Evolutionary conservation across 768 basidiomycete species (phyloP), one percentile per base, ranked within the genome.

Genomic region (Auricularia auricula-judae): DNA sequence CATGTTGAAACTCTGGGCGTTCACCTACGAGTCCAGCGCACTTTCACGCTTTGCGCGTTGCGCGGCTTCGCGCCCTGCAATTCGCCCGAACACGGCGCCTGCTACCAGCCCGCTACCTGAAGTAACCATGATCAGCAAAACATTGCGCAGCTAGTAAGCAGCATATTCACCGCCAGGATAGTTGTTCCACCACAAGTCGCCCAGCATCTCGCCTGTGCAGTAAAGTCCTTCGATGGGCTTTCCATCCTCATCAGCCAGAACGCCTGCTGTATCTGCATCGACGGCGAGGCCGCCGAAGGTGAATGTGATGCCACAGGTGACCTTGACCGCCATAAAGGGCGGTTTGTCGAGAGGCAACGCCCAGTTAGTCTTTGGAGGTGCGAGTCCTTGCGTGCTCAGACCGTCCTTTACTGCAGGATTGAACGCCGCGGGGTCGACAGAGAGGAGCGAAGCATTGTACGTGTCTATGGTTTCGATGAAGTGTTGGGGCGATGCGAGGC

Each of bases 221-320:
- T 83, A 87, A 44, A 89, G 70, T 2, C 87, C 85, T 7, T 68
- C 71, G 42, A 88, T 84, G 11, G 71, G 68, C 16, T 71, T 68
- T 10, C 77, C 78, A 1, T 73, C 78, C 61, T 70, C 68, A 34
- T 77, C 76, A 0, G 77, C 78, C 1, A 86, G 60, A 4, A 88
- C 85, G 1, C 72, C 79, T 10, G 82, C 79, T 0, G 82, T 84
- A 16, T 75, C 69, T 0, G 84, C 79, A 67, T 87, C 80, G 66
- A 88, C 82, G 0, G 79, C 82, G 2, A 88, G 71, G 1, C 87
- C 87, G 0, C 87, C 86, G 74, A 87, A 88, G 1, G 86, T 88
- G 74, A 87, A 89, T 1, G 87, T 88, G 63, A 87, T 81, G 4
- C 86, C 87, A 73, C 86, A 87, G 0, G 82, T 76, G 7, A 88